Evolutionary conservation across 306 rosid genomes (phyloP).

Genomic region (Betula pendula): DNA sequence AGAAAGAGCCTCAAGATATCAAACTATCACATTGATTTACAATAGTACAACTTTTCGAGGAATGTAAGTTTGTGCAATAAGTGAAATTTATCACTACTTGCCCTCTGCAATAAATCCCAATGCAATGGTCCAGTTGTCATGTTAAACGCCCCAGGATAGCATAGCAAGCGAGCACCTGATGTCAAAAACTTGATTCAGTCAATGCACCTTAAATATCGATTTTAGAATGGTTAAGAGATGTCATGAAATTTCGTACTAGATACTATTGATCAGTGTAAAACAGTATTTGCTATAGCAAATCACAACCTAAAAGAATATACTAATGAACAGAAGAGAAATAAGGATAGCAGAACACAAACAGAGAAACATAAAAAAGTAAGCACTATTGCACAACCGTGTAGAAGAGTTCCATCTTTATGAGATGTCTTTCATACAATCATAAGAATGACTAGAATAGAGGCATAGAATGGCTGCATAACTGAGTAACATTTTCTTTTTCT

Average conservation of each 20-base stretch:
- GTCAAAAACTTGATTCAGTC: constrained; percentile 31
- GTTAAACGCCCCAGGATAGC: constrained; percentile 99
- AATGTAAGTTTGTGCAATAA: constrained; percentile 2
- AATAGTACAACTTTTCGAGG: neutral
- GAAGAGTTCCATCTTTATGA: neutral
- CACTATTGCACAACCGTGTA: neutral
- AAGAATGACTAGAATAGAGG: neutral
- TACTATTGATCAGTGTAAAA: neutral
- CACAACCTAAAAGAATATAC: neutral
- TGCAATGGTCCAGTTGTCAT: constrained; percentile 99
- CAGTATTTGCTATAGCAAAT: neutral
- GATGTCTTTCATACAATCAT: neutral
- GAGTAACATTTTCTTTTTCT: neutral
- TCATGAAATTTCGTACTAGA: neutral
- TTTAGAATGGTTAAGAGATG: neutral
- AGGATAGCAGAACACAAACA: neutral
- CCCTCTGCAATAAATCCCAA: constrained; percentile 94
- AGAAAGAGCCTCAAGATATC: neutral
- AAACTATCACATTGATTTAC: neutral
- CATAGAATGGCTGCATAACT: neutral
- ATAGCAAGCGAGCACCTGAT: constrained; percentile 95
- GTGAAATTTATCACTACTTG: constrained; percentile 46
- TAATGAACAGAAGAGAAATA: neutral
- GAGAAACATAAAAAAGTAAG: neutral
- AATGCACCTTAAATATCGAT: constrained; percentile 18